phyloP scores from a whole-genome alignment of 139 green algal genomes.

The Coelastrella sp. region DNA sequence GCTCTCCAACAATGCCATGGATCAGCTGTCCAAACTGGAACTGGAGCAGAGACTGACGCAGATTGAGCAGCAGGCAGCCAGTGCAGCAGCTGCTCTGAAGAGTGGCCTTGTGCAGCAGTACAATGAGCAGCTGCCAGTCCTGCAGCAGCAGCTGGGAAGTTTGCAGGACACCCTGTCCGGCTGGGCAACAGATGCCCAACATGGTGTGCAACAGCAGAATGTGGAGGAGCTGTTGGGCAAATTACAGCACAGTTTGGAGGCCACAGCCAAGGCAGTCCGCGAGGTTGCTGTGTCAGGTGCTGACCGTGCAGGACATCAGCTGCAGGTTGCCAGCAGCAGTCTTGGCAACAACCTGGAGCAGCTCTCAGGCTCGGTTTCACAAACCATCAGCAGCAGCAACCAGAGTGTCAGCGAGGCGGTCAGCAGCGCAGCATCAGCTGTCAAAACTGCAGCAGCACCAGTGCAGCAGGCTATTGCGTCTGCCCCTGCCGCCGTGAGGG shows the following conservation, averaged over 20 bases:
- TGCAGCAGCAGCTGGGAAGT: constrained; percentile 15
- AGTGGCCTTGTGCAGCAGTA: constrained; percentile 26
- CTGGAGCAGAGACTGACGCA: constrained; percentile 31
- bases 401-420: neutral
- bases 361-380: neutral
- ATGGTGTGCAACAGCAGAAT: constrained; percentile 5
- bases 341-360: neutral
- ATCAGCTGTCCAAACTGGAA: constrained; percentile 1
- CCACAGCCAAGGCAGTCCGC: neutral
- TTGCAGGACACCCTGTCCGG: constrained; percentile 24
- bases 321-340: neutral
- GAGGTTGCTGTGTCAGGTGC: constrained; percentile 27
- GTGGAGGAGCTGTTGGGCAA: constrained; percentile 30
- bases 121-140: constrained; percentile 34
- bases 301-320: neutral
- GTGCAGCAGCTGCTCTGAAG: constrained; percentile 23
- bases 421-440: neutral
- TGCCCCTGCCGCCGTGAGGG: neutral
- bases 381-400: neutral
- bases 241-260: constrained; percentile 38
- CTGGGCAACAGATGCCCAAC: constrained; percentile 11
- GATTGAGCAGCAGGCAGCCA: neutral
- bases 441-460: neutral
- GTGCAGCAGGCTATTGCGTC: neutral
- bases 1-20: constrained; percentile 21